Conservation (phyloP, 371 early-diverging fungal species). For the Mucor mucedo region DNA sequence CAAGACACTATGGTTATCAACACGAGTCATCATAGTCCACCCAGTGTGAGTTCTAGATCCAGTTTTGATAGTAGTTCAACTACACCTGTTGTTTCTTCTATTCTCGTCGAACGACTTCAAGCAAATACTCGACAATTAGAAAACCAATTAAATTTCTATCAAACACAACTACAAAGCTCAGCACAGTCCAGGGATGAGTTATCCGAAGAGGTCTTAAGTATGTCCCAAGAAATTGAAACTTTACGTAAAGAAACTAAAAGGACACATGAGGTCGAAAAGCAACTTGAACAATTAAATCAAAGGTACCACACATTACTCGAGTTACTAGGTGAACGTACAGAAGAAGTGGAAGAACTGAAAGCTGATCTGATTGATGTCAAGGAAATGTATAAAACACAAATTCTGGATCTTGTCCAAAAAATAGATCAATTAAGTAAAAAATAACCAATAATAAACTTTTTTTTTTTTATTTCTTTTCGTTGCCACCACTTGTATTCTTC, state of each 20-base stretch:
- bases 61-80: conserved; percentile 45
- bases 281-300: conserved; percentile 49
- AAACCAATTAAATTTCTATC: conserved; percentile 71
- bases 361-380: conserved; percentile 85
- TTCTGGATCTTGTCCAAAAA: conserved; percentile 69
- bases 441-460: conserved; percentile 9
- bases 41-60: conserved; percentile 40
- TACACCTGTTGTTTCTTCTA: conserved; percentile 24
- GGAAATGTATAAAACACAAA: conserved; percentile 75
- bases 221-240: conserved; percentile 67
- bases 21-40: not conserved
- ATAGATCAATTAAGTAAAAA: conserved; percentile 40
- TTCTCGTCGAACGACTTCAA: conserved; percentile 64
- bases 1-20: not conserved
- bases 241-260: conserved; percentile 39
- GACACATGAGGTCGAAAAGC: conserved; percentile 36
- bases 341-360: conserved; percentile 82
- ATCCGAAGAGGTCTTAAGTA: conserved; percentile 71
- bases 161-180: conserved; percentile 67
- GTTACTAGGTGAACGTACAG: conserved; percentile 89
- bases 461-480: conserved; percentile 11
- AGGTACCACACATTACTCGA: conserved; percentile 82
- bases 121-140: conserved; percentile 66
- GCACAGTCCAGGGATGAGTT: conserved; percentile 76
- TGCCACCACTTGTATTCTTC: not conserved